Percentiles rank a stretch among this genome's conserved stretches.
Conservation (phyloP, 805 yeast species). For the Candida tammaniensis region DNA sequence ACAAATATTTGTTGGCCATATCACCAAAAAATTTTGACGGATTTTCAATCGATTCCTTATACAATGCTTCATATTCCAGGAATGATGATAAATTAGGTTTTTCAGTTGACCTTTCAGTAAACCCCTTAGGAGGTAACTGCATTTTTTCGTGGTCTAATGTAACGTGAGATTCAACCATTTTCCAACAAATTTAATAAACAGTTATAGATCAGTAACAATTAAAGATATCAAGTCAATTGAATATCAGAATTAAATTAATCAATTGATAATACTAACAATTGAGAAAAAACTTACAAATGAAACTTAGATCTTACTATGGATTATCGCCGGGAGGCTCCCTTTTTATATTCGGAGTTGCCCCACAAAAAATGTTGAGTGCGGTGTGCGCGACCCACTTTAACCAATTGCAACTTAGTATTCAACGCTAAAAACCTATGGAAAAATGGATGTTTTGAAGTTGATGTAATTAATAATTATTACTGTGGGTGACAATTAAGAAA, state of each 20-base stretch:
- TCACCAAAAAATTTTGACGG: constrained; percentile 56
- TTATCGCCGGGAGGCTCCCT: too few species aligned
- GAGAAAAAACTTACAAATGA: too few species aligned
- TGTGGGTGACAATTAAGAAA: too few species aligned
- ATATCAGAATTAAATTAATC: neutral
- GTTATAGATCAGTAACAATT: neutral
- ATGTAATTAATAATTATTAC: too few species aligned
- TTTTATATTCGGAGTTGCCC: neutral
- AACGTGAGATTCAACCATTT: constrained; percentile 21
- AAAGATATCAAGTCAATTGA: neutral
- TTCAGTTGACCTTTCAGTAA: constrained; percentile 42
- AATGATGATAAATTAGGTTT: constrained; percentile 48
- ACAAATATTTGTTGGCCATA: constrained; percentile 46
- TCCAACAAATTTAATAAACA: neutral
- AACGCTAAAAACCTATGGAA: too few species aligned
- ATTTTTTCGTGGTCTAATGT: constrained; percentile 33
- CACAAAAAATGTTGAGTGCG: neutral
- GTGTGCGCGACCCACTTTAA: too few species aligned
- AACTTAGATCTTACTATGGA: too few species aligned
- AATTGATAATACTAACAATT: too few species aligned
- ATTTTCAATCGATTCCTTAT: constrained; percentile 54
- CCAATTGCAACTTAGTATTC: too few species aligned
- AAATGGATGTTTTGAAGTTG: too few species aligned
- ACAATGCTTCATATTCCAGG: constrained; percentile 48
- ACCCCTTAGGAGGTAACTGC: constrained; percentile 36